Evolutionary conservation across 257 asterid species (phyloP), one percentile per base, ranked within the genome.

Genomic region (Gynochthodes officinalis): DNA sequence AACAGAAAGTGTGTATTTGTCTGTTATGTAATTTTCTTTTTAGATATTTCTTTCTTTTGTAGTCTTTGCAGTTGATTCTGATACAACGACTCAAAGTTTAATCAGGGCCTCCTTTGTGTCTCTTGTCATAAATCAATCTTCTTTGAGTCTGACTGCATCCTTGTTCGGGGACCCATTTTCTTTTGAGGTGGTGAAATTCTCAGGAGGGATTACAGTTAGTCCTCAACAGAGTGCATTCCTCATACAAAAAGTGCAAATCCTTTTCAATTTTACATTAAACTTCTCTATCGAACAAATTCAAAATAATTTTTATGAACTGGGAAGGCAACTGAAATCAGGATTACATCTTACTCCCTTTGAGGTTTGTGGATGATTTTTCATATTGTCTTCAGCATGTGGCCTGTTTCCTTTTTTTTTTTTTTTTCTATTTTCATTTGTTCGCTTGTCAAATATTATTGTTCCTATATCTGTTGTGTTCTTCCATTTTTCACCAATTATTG

Each of bases 191-290:
- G 86, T 94, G 80, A 91, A 86, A 82, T 90, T 91, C 80, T 84
- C 74, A 71, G 99, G 98, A 60, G 98, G 99, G 83, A 86, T 94
- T 54, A 89, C 96, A 7, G 93, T 79, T 55, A 89, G 84, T 77
- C 99, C 99, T 27, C 86, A 70, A 27, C 99, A 94, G 82, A 94
- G 84, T 72, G 99, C 90, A 9, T 94, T 86, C 76, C 89, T 88
- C 46, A 70, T 87, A 87, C 98, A 89, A 79, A 81, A 76, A 33
- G 89, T 86, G 81, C 88, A 85, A 83, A 84, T 94, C 78, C 84
- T 77, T 59, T 94, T 94, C 96, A 89, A 89, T 88, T 94, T 94
- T 77, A 94, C 99, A 71, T 82, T 94, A 88, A 91, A 91, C 87
- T 89, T 81, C 86, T 91, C 97, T 62, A 83, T 94, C 30, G 93